A percentile compares a stretch with the other conserved stretches of the same genome.
Conservation (phyloP, 805 yeast genomes). For the Candida stauntonica region DNA sequence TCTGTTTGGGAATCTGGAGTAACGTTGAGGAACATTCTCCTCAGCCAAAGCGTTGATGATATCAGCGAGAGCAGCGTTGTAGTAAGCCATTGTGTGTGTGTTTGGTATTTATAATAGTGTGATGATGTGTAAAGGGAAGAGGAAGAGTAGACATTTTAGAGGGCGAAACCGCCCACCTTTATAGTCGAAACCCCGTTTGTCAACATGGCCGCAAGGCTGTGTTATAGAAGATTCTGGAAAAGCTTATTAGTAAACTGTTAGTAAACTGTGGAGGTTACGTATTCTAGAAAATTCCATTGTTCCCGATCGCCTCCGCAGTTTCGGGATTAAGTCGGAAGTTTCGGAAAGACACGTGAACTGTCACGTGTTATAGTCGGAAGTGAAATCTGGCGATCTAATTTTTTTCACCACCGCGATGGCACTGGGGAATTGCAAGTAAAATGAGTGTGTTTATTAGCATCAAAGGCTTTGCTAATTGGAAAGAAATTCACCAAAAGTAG, state of each 20-base stretch:
- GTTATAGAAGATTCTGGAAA: background rate
- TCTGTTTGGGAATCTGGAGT: constrained; percentile 12
- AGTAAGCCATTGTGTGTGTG: constrained; percentile 11
- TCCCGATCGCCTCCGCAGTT: no score
- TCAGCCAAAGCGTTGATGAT: constrained; percentile 20
- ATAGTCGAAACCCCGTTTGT: background rate
- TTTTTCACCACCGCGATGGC: no score
- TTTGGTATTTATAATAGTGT: background rate
- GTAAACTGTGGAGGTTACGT: background rate
- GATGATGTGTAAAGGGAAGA: background rate
- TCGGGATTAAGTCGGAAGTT: no score
- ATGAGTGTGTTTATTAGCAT: no score
- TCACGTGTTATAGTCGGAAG: no score
- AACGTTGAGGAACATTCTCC: constrained; percentile 9
- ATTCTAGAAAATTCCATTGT: background rate
- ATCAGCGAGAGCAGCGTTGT: constrained; percentile 22
- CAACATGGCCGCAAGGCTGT: background rate
- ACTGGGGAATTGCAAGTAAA: no score
- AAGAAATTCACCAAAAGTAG: background rate
- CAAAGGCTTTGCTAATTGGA: no score
- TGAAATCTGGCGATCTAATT: no score
- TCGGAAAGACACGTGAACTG: no score
- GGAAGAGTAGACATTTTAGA: background rate
- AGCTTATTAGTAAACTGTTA: background rate
- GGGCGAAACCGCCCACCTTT: background rate